Evolutionary conservation across 2,329 filamentous ascomycete genomes (phyloP), one percentile per base, ranked within the genome.

Genomic region (Penicillium frequentans): DNA sequence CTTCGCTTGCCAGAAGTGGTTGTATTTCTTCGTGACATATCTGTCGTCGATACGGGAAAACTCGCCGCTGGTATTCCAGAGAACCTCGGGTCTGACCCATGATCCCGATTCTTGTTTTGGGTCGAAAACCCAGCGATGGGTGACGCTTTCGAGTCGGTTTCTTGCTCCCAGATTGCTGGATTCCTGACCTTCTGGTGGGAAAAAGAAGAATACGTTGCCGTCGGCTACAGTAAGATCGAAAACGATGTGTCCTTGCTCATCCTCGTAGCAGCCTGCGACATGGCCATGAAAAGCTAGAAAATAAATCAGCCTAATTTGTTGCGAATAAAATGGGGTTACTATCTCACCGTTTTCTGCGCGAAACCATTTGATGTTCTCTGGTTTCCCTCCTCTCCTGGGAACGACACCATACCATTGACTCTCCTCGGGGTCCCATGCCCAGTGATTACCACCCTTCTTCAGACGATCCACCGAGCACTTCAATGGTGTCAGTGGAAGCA

Each of bases 1-100:
- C 1, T 64, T 55, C 1, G 76, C 70, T 59, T 80, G 77, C 78
- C 79, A 82, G 65, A 80, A 80, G 65, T 81, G 77, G 10, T 64
- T 66, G 63, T 81, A 80, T 43, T 70, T 69, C 61, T 77, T 77
- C 5, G 77, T 77, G 23, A 77, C 72, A 33, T 54, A 66, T 14
- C 69, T 62, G n/a, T 71, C 68, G 43, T 71, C 69, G 16, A 71
- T 68, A 3, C 66, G 62, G 10, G 63, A 63, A 42, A 71, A 70
- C 27, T 71, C 69, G 0, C 59, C 59, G 19, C 62, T 64, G 13
- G 44, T 46, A n/a, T 46, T 27, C 44, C 44, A 46, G n/a, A 46
- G 23, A 9, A 9, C 5, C 59, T 78, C n/a, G 68, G 79, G 75
- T 37, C 65, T 66, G 8, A 79, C 70, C n/a, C 73, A 70, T 2